Evolutionary conservation across 1,284 basidiomycete genomes (phyloP).

Genomic region (Malassezia dermatis): DNA sequence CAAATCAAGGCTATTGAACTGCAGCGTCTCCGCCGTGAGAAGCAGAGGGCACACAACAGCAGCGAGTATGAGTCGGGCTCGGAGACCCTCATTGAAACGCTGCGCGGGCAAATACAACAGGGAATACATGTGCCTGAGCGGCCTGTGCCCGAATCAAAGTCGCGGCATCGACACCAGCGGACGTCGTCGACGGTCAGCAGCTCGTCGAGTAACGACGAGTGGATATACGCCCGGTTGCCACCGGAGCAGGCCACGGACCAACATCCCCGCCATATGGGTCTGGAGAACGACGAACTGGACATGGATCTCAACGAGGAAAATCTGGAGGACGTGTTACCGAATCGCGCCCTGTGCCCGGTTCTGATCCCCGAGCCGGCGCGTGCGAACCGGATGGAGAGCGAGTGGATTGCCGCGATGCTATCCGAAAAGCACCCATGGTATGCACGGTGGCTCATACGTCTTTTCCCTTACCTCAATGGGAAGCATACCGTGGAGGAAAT

Average conservation of each 20-base stretch:
- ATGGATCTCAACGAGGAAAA: slow-evolving; percentile 23
- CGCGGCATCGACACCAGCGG: neutral
- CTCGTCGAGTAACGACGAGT: slow-evolving; percentile 13
- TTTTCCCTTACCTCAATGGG: slow-evolving; percentile 43
- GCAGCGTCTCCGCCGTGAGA: neutral
- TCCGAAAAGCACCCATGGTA: slow-evolving; percentile 57
- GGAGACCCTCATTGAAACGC: slow-evolving; percentile 10
- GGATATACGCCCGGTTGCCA: neutral
- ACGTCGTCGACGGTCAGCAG: neutral
- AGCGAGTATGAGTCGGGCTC: neutral
- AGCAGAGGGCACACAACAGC: neutral
- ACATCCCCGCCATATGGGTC: slow-evolving; percentile 8
- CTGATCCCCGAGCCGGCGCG: slow-evolving; percentile 72
- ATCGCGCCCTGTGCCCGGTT: slow-evolving; percentile 47
- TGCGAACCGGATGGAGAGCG: slow-evolving; percentile 63
- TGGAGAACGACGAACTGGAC: slow-evolving; percentile 26
- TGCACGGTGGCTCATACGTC: slow-evolving; percentile 14
- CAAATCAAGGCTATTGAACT: slow-evolving; percentile 53
- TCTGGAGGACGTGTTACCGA: slow-evolving; percentile 9
- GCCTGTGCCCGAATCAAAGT: neutral
- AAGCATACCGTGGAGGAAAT: slow-evolving; percentile 46
- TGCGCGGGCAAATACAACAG: slow-evolving; percentile 2
- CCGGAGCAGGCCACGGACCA: neutral
- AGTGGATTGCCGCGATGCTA: slow-evolving; percentile 73
- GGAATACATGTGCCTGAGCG: slow-evolving; percentile 2